Evolutionary conservation across 2,329 filamentous ascomycete species (phyloP).

Genomic region (Zymoseptoria brevis): DNA sequence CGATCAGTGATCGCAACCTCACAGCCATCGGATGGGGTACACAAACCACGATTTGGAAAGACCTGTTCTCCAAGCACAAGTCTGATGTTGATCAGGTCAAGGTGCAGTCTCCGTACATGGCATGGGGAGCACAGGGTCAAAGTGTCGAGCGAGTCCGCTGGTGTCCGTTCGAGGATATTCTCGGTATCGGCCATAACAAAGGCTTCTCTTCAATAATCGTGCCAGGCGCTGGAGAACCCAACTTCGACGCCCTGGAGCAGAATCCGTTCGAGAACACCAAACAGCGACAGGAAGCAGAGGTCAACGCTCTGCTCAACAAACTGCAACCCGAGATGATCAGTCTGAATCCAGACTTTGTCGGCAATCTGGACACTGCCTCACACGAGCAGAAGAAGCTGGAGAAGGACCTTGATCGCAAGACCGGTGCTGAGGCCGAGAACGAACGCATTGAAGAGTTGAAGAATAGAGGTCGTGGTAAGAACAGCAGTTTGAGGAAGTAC

Average conservation of each 20-base stretch:
- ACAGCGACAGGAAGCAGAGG: constrained; percentile 86
- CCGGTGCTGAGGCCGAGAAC: constrained; percentile 36
- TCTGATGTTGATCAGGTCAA: constrained; percentile 58
- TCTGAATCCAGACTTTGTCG: constrained; percentile 84
- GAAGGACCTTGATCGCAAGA: constrained; percentile 67
- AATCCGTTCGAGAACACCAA: constrained; percentile 94
- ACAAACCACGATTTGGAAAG: constrained; percentile 81
- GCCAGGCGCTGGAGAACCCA: constrained; percentile 91
- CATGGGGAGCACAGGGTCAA: constrained; percentile 80
- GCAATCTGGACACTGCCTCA: constrained; percentile 73
- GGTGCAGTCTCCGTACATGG: constrained; percentile 82
- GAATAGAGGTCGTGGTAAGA: constrained; percentile 81
- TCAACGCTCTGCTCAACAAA: constrained; percentile 86
- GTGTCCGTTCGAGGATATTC: constrained; percentile 91
- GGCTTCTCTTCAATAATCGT: constrained; percentile 88
- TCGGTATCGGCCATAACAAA: constrained; percentile 74
- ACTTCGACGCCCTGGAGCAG: constrained; percentile 85
- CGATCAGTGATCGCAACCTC: constrained; percentile 81
- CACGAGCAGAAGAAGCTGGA: constrained; percentile 70
- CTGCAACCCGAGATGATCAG: constrained; percentile 95
- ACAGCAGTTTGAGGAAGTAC: constrained; percentile 78
- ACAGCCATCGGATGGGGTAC: constrained; percentile 90
- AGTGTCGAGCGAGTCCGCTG: constrained; percentile 73
- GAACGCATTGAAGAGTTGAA: constrained; percentile 53
- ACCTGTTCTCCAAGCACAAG: constrained; percentile 66